Percentiles rank a stretch among this genome's conserved stretches.
Evolutionary conservation across 768 basidiomycete species (phyloP).

Genomic region (Podaxis rugospora): DNA sequence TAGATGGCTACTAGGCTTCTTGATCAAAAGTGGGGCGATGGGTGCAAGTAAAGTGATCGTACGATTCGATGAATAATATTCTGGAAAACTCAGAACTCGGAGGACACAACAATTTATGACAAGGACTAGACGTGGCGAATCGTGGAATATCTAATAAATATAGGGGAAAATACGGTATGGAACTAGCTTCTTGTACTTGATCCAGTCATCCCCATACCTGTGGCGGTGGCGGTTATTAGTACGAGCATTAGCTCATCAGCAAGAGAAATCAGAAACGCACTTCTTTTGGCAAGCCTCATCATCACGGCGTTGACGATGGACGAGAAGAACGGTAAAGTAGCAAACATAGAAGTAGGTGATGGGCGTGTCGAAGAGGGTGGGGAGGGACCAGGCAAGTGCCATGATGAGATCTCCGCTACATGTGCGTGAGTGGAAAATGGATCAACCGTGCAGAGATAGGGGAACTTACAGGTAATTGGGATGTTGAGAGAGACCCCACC

Average conservation of each 20-base stretch:
- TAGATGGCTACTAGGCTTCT: no score
- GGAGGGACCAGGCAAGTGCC: constrained; percentile 89
- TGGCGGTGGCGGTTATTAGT: neutral
- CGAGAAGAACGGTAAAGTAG: constrained; percentile 86
- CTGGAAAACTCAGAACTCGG: neutral
- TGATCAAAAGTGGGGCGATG: no score
- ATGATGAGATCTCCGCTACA: constrained; percentile 81
- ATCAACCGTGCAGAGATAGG: neutral
- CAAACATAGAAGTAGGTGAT: constrained; percentile 93
- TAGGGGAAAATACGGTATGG: constrained; percentile 85
- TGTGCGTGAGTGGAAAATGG: neutral
- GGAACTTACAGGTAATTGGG: constrained; percentile 79
- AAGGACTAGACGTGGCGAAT: no score
- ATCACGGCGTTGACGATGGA: constrained; percentile 88
- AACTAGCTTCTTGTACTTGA: constrained; percentile 82
- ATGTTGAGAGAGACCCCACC: constrained; percentile 95
- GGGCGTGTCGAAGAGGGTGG: constrained; percentile 88
- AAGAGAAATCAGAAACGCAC: constrained; percentile 34
- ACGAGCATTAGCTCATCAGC: neutral
- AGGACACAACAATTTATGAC: neutral
- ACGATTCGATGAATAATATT: no score
- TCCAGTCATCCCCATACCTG: constrained; percentile 94
- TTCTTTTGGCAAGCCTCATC: constrained; percentile 90
- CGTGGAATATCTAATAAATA: constrained; percentile 45
- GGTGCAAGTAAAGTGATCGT: no score